These are phyloP conservation scores for Pseudocercospora eumusae DNA, from an alignment of 2,329 filamentous ascomycete genomes.

Conservation along the genomic window DNA sequence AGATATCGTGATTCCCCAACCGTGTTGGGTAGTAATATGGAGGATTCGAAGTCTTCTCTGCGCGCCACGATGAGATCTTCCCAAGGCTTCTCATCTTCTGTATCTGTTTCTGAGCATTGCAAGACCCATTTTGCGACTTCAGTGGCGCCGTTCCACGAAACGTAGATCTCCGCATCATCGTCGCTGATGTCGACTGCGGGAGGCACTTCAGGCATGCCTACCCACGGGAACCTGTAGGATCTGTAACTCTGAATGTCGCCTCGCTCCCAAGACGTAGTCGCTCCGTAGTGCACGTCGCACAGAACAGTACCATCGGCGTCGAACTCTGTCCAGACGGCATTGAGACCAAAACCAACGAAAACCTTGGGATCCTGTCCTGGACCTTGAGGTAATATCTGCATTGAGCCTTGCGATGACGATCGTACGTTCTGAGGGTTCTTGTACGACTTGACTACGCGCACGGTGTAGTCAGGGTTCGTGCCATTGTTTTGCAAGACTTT, in stretches of 20 bases:
- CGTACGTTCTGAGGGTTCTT: conserved; percentile 36
- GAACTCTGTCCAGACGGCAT: conserved; percentile 44
- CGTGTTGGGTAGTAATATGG: conserved; percentile 27
- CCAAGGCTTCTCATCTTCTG: conserved; percentile 28
- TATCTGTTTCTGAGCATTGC: conserved; percentile 47
- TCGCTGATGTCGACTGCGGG: conserved; percentile 36
- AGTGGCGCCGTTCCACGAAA: conserved; percentile 55
- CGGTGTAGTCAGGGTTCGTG: conserved; percentile 34
- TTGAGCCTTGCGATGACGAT: conserved; percentile 53
- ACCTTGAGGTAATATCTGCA: conserved; percentile 56
- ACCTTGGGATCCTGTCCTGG: conserved; percentile 46
- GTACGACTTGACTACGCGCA: conserved; percentile 36
- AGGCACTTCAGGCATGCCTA: conserved; percentile 41
- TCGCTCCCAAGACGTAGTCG: conserved; percentile 35
- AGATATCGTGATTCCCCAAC: conserved; percentile 30
- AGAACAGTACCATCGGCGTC: conserved; percentile 50
- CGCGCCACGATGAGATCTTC: conserved; percentile 24
- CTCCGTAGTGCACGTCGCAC: conserved; percentile 54
- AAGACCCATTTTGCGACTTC: conserved; percentile 52
- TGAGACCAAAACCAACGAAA: conserved; percentile 57
- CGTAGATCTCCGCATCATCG: conserved; percentile 45
- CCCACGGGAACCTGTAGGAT: conserved; percentile 55
- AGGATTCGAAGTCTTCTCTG: conserved; percentile 46
- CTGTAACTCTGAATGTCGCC: conserved; percentile 55
- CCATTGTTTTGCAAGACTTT: conserved; percentile 35